Evolutionary conservation across 352 stramenopile genomes (phyloP).

Genomic region (Globisporangium barbulae): DNA sequence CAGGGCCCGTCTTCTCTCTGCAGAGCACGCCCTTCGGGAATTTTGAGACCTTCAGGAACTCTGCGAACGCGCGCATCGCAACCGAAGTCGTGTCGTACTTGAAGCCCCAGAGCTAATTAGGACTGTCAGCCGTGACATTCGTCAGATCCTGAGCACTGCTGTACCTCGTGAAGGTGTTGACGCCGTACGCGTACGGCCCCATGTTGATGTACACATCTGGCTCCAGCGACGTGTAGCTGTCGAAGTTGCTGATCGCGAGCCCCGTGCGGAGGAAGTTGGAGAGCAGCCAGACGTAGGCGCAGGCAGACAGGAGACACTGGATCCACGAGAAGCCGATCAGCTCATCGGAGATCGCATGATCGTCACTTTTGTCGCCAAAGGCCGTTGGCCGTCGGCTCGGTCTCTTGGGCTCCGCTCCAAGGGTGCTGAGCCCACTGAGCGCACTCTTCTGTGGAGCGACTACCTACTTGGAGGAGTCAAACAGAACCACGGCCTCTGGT

Average conservation of each 20-base stretch:
- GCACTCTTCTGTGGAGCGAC: too few species aligned
- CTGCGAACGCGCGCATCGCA: constrained; percentile 8
- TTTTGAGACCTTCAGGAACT: background rate
- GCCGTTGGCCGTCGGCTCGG: too few species aligned
- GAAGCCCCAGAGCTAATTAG: constrained; percentile 14
- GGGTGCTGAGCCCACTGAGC: too few species aligned
- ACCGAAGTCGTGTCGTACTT: constrained; percentile 18
- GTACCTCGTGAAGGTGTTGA: constrained; percentile 3
- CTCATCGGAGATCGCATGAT: background rate
- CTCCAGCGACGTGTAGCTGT: background rate
- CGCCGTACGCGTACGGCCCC: constrained; percentile 13
- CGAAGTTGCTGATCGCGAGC: constrained; percentile 5
- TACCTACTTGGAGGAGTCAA: too few species aligned
- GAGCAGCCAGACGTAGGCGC: constrained; percentile 15
- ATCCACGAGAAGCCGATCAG: constrained; percentile 7
- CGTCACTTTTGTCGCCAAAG: too few species aligned
- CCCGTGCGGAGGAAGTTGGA: constrained; percentile 13
- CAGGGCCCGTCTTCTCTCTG: too few species aligned
- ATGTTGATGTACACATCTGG: constrained; percentile 13
- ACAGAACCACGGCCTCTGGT: too few species aligned
- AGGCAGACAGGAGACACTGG: background rate
- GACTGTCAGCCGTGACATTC: background rate
- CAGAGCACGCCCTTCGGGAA: constrained; percentile 8
- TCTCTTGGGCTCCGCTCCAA: too few species aligned
- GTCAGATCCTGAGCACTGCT: background rate